These are phyloP conservation scores for Fusarium stilboides DNA, from an alignment of 2,329 filamentous ascomycete genomes.

Conservation along the genomic window DNA sequence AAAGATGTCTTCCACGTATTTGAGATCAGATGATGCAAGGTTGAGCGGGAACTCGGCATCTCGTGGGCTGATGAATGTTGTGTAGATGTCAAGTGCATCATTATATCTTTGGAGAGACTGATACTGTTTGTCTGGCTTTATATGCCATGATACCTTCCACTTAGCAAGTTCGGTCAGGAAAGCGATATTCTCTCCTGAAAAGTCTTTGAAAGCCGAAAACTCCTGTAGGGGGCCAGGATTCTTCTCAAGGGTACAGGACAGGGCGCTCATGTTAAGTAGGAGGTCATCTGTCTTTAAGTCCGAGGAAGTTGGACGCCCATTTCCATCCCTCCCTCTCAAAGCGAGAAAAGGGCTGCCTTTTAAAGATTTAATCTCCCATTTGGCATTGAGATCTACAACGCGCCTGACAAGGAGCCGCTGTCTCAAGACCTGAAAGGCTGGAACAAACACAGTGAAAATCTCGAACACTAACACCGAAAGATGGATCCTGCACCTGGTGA, in stretches of 20 bases:
- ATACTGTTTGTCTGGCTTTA: background rate
- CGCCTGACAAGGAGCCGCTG: constrained; percentile 57
- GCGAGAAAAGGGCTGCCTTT: background rate
- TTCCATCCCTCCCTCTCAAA: no score
- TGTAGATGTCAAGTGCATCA: constrained; percentile 73
- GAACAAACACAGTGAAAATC: constrained; percentile 70
- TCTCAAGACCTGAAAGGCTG: constrained; percentile 70
- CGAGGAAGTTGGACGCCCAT: no score
- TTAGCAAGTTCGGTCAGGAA: constrained; percentile 72
- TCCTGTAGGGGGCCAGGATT: constrained; percentile 72
- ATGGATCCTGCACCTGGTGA: constrained; percentile 44
- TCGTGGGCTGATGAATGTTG: constrained; percentile 69
- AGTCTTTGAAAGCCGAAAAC: constrained; percentile 75
- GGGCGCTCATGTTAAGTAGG: constrained; percentile 71
- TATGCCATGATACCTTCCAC: constrained; percentile 63
- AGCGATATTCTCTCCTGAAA: constrained; percentile 79
- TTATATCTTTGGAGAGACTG: constrained; percentile 65
- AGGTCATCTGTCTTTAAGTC: constrained; percentile 51
- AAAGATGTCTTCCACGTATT: constrained; percentile 68
- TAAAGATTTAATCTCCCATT: constrained; percentile 27
- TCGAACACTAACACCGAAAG: constrained; percentile 63
- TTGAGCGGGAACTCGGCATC: constrained; percentile 77
- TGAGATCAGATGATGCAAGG: constrained; percentile 68
- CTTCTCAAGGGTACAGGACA: constrained; percentile 71
- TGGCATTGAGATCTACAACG: constrained; percentile 24